Evolutionary conservation across 352 stramenopile genomes (phyloP), one percentile per base, ranked within the genome.

Genomic region (Pythium dissimile): DNA sequence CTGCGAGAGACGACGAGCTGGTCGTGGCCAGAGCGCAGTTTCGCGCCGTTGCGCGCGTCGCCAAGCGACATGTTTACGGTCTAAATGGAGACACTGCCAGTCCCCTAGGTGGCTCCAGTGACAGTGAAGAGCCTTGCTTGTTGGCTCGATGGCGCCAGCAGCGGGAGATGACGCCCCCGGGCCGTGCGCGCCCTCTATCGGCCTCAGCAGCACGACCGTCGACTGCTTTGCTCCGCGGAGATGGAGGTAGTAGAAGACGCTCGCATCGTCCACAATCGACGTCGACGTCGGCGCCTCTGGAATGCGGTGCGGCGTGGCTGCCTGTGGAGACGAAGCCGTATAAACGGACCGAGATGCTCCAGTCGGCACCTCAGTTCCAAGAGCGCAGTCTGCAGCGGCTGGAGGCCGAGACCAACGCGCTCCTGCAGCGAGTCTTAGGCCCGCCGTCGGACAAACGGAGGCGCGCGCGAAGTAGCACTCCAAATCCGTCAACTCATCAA

Each of bases 271-370:
- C 62, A 26, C 54, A 57, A 23, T 65, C 62, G 16, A 50, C 54
- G 5, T 44, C 46, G n/a, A 24, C 24, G 7, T 31, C 35, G 5
- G 11, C 31, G 6, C 8, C 18, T 18, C 27, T 41, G 12, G 49
- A 59, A 3, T 27, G 64, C 27, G n/a, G n/a, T n/a, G n/a, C n/a
- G n/a, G 35, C 34, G 39, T 64, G 54, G 48, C 55, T 64, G 42
- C 54, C 56, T 5, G 8, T 15, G 20, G 26, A 26, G 0, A 54
- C 62, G 1, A 51, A 67, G 20, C 15, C 35, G 8, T 61, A 54
- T 18, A 69, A 69, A 20, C 65, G 62, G 62, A 65, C 54, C 18
- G 56, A 69, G 38, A 65, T 69, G 55, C 31, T 69, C 10, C 35
- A 64, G n/a, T 30, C 20, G 11, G 52, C 54, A 12, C 62, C 62